Percentiles rank a stretch among this genome's conserved stretches.
phyloP scores from a whole-genome alignment of 768 basidiomycete genomes.

The Auricularia auricula-judae region DNA sequence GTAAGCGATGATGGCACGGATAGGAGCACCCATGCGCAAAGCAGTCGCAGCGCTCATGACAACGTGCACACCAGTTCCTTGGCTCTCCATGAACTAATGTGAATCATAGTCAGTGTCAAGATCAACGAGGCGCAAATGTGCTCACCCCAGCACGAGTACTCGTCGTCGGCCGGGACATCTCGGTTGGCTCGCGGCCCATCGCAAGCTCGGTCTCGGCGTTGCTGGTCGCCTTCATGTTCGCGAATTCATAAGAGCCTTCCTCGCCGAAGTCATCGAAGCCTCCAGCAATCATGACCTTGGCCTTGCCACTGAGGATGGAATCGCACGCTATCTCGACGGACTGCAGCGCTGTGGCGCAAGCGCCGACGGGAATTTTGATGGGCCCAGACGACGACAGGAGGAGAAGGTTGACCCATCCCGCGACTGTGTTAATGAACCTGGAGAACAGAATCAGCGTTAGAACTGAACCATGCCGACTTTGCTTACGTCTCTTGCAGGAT shows the following conservation, averaged over 20 bases:
- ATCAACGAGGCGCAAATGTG: constrained; percentile 6
- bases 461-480: neutral
- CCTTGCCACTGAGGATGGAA: constrained; percentile 87
- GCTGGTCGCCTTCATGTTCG: constrained; percentile 99
- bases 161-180: constrained; percentile 97
- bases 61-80: constrained; percentile 93
- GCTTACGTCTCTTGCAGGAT: constrained; percentile 95
- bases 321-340: constrained; percentile 98
- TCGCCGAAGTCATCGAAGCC: constrained; percentile 98
- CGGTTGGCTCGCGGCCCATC: constrained; percentile 97
- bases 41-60: constrained; percentile 97
- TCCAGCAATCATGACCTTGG: constrained; percentile 98
- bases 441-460: neutral
- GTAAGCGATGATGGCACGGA: constrained; percentile 89
- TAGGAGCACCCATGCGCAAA: constrained; percentile 84
- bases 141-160: constrained; percentile 88
- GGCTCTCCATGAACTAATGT: constrained; percentile 84
- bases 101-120: neutral
- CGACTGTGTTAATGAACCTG: constrained; percentile 98
- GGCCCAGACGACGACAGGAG: constrained; percentile 94
- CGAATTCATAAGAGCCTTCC: constrained; percentile 98
- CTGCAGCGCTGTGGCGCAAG: constrained; percentile 96
- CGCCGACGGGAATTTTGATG: constrained; percentile 98
- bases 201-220: constrained; percentile 96
- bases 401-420: constrained; percentile 94